Evolutionary conservation across 2,329 filamentous ascomycete species (phyloP), one percentile per base, ranked within the genome.

Genomic region (Aureobasidium melanogenum): DNA sequence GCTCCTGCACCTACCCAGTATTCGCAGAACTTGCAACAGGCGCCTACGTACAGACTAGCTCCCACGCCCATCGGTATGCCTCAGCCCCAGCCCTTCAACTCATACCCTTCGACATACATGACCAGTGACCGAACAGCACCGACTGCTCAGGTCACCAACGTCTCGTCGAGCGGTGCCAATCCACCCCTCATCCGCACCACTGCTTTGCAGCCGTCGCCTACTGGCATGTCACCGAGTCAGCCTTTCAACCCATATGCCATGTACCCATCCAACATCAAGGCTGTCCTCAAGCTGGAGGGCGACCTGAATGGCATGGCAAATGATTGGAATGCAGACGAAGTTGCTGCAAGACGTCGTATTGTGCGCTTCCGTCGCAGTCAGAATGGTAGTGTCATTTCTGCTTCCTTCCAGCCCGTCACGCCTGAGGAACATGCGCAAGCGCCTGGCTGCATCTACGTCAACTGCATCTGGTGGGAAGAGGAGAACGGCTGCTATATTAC

Each of bases 381-480:
- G 74, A 81, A 80, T 36, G 91, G 91, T 30, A 92, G 88, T 70
- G 90, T 88, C 4, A 87, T 97, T 61, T 87, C 86, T 36, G 85
- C 90, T 15, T 87, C 82, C 15, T 97, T 97, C 77, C 84, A 87
- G 54, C 80, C 91, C 0, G 86, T 97, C 50, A 81, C 88, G 17
- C 84, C 85, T 15, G 89, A 91, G 69, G 89, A 96, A 64, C 63
- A 65, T 55, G 63, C 63, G 17, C 85, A 91, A 24, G 84, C 87
- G 1, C 84, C 87, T 2, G 89, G 93, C 76, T 91, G 88, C 75
- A 93, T 95, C 63, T 96, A 91, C 76, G 90, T 99, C 72, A 97
- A 92, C 75, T 99, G 94, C 79, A 99, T 99, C 70, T 92, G 87
- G 80, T 99, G 94, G 94, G 88, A 88, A 62, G 91, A 96, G 75